A percentile compares a stretch with the other conserved stretches of the same genome.
Evolutionary conservation across 2,329 filamentous ascomycete genomes (phyloP).

Genomic region (Leptodontidium sp.): DNA sequence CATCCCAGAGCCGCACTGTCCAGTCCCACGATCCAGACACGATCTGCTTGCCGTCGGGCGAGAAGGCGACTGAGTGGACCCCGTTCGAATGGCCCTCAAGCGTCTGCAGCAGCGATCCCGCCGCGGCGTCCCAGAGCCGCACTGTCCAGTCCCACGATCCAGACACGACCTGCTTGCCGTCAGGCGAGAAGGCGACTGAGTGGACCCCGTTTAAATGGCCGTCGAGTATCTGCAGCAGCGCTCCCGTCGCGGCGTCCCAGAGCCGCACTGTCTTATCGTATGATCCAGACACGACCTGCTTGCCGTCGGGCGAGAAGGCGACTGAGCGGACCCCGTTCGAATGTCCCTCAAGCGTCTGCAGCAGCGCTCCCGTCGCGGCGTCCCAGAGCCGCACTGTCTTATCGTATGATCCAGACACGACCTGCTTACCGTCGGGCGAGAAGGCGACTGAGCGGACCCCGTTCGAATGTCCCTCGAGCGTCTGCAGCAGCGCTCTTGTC

Average conservation of each 20-base stretch:
- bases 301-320: constrained; percentile 23
- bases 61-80: too few species aligned
- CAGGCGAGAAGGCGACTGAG: constrained; percentile 28
- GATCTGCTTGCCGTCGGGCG: too few species aligned
- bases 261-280: constrained; percentile 19
- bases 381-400: not conserved
- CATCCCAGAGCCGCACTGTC: too few species aligned
- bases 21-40: too few species aligned
- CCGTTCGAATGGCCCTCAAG: too few species aligned
- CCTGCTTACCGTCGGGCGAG: not conserved
- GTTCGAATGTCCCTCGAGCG: not conserved
- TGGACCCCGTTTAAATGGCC: constrained; percentile 17
- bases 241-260: constrained; percentile 25
- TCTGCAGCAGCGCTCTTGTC: not conserved
- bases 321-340: not conserved
- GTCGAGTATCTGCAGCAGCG: constrained; percentile 19
- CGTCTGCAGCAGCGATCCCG: too few species aligned
- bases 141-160: too few species aligned
- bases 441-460: not conserved
- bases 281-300: not conserved
- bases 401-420: not conserved
- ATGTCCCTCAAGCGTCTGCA: constrained; percentile 9
- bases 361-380: not conserved
- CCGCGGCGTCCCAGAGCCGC: too few species aligned
- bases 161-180: too few species aligned